Percentiles rank a stretch among this genome's conserved stretches.
These are phyloP conservation scores for Monsonia emarginata DNA, from an alignment of 441 rosid species.

Conservation along the genomic window DNA sequence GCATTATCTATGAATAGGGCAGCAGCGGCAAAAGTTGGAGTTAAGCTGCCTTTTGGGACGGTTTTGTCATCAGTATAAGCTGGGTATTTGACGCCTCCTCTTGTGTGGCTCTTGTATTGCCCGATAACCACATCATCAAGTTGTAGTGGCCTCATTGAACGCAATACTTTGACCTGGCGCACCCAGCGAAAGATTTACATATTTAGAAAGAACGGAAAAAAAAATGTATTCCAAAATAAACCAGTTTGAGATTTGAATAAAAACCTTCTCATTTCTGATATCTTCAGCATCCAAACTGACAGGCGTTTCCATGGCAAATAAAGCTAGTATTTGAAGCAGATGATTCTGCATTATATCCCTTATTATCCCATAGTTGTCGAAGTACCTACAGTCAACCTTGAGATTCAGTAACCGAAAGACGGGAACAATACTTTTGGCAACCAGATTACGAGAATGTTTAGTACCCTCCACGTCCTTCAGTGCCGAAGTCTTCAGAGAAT, in stretches of 20 bases:
- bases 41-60: conserved; percentile 54
- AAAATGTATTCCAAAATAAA: not conserved
- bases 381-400: conserved; percentile 38
- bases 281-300: conserved; percentile 95
- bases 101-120: conserved; percentile 69
- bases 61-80: conserved; percentile 70
- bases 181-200: not conserved
- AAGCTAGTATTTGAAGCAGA: conserved; percentile 76
- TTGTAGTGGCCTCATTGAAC: conserved; percentile 63
- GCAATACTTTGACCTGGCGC: conserved; percentile 65
- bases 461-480: conserved; percentile 86
- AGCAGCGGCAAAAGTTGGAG: conserved; percentile 88
- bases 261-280: conserved; percentile 82
- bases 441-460: not conserved
- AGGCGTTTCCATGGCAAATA: conserved; percentile 96
- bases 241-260: not conserved
- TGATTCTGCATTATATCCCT: conserved; percentile 93
- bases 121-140: conserved; percentile 67
- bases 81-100: conserved; percentile 43
- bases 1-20: conserved; percentile 74
- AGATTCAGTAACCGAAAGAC: not conserved
- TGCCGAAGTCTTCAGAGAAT: conserved; percentile 90
- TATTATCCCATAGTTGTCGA: conserved; percentile 82
- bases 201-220: not conserved
- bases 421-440: conserved; percentile 5